Percentiles rank a stretch among this genome's conserved stretches.
phyloP scores from a whole-genome alignment of 2,329 filamentous ascomycete genomes.

The Alternaria brassicae region DNA sequence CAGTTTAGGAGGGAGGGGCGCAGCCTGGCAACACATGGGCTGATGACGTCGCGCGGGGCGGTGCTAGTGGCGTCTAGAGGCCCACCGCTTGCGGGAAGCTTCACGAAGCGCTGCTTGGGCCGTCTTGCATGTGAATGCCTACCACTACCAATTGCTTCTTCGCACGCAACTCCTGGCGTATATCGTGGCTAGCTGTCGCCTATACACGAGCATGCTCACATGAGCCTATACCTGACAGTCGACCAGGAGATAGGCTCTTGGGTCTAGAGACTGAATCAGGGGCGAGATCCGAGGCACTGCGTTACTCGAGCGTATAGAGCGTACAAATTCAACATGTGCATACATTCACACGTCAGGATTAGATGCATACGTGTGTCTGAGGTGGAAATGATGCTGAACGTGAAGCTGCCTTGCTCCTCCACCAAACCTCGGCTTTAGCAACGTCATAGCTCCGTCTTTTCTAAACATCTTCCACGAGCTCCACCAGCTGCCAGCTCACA shows the following conservation, averaged over 20 bases:
- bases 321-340: background rate
- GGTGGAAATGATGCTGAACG: background rate
- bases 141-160: background rate
- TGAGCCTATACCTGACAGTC: background rate
- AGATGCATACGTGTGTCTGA: background rate
- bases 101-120: conserved; percentile 23
- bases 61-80: conserved; percentile 20
- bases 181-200: background rate
- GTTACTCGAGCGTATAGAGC: background rate
- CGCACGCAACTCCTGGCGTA: background rate
- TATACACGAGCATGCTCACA: background rate
- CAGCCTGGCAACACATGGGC: conserved; percentile 13
- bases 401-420: conserved; percentile 18
- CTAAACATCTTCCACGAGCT: conserved; percentile 11
- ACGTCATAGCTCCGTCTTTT: conserved; percentile 40
- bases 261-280: background rate
- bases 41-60: conserved; percentile 32
- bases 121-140: conserved; percentile 16
- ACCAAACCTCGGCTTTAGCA: conserved; percentile 31
- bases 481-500: conserved; percentile 9
- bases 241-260: background rate
- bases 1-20: conserved; percentile 25
- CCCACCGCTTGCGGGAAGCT: conserved; percentile 29
- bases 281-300: background rate
- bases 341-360: background rate